Conservation (phyloP, 768 basidiomycete species). For the Trametes coccinea region DNA sequence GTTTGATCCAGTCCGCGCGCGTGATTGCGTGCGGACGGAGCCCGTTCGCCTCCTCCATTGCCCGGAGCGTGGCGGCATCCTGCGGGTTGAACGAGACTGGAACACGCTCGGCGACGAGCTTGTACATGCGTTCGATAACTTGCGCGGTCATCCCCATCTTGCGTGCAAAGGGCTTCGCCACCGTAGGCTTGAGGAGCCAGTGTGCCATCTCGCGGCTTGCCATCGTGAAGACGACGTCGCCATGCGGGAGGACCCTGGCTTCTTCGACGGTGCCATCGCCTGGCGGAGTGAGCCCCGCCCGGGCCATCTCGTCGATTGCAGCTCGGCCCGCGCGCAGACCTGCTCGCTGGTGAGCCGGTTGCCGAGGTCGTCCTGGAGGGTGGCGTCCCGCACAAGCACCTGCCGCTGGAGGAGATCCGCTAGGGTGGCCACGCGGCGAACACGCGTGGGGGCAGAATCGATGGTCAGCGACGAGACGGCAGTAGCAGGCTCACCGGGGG, state of each 20-base stretch:
- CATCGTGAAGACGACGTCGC: neutral
- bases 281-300: neutral
- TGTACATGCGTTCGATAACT: constrained; percentile 4
- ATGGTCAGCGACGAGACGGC: neutral
- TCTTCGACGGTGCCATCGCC: neutral
- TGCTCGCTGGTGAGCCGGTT: neutral
- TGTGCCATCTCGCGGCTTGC: neutral
- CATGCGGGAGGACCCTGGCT: neutral
- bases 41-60: neutral
- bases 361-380: neutral
- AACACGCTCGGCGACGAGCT: constrained; percentile 1
- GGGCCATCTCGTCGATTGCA: neutral
- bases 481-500: neutral
- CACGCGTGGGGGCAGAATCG: constrained; percentile 2
- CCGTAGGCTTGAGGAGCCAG: constrained; percentile 2
- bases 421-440: constrained; percentile 1
- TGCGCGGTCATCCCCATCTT: constrained; percentile 4
- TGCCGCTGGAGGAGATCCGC: constrained; percentile 6
- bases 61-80: neutral
- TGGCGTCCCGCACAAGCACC: neutral
- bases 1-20: constrained; percentile 32
- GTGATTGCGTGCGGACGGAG: neutral
- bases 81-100: constrained; percentile 1
- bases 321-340: neutral
- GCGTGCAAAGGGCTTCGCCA: neutral